Percentiles rank a stretch among this genome's conserved stretches.
These are phyloP conservation scores for Mycena sp. DNA, from an alignment of 1,284 basidiomycete species.

Conservation along the genomic window DNA sequence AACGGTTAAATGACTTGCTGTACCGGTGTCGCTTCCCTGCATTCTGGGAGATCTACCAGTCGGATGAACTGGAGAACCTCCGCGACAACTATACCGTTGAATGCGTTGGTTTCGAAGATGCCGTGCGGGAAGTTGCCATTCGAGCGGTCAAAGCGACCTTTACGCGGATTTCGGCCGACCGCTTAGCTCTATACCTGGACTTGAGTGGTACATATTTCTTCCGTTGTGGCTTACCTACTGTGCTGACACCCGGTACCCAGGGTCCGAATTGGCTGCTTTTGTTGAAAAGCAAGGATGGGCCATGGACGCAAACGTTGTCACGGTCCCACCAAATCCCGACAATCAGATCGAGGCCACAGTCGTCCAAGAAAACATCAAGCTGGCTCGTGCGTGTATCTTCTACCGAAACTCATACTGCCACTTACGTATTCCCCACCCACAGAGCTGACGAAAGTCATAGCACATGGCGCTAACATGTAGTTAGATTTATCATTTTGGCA, in stretches of 20 bases:
- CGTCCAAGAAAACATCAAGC: slow-evolving; percentile 89
- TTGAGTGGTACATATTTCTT: slow-evolving; percentile 62
- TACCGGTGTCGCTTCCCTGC: slow-evolving; percentile 90
- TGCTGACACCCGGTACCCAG: slow-evolving; percentile 44
- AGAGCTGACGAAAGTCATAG: slow-evolving; percentile 89
- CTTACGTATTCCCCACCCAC: slow-evolving; percentile 22
- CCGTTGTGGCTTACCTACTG: slow-evolving; percentile 33
- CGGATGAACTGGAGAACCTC: slow-evolving; percentile 72
- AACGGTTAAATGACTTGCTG: slow-evolving; percentile 79
- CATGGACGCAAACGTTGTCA: slow-evolving; percentile 71
- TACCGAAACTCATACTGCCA: not conserved
- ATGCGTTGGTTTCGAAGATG: slow-evolving; percentile 83
- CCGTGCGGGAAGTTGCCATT: slow-evolving; percentile 79
- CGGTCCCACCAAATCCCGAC: slow-evolving; percentile 88
- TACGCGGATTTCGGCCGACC: slow-evolving; percentile 73
- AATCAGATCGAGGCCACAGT: slow-evolving; percentile 96
- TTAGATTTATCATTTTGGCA: slow-evolving; percentile 13
- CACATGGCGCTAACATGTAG: slow-evolving; percentile 64
- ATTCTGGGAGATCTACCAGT: slow-evolving; percentile 85
- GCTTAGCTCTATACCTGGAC: slow-evolving; percentile 80
- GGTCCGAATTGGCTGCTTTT: slow-evolving; percentile 70
- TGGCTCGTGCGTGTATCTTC: slow-evolving; percentile 75
- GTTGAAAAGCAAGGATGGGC: slow-evolving; percentile 81
- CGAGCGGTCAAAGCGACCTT: slow-evolving; percentile 84
- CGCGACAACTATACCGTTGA: slow-evolving; percentile 89